Evolutionary conservation across 768 basidiomycete genomes (phyloP).

Genomic region (Termitomyces sp.): DNA sequence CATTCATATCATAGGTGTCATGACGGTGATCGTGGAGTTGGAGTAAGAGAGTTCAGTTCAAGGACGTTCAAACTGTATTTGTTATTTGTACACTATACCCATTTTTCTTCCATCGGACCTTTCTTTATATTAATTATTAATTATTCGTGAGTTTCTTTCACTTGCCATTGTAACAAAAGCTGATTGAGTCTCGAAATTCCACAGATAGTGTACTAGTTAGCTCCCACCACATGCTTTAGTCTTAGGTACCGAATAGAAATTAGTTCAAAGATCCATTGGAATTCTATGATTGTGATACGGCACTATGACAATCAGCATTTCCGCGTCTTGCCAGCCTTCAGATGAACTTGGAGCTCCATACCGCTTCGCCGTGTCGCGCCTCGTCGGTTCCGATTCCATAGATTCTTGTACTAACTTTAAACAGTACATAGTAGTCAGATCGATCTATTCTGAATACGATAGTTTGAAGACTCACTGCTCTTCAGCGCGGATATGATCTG

Average conservation of each 20-base stretch:
- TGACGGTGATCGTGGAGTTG: conserved; percentile 7
- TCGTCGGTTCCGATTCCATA: conserved; percentile 43
- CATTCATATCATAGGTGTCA: conserved; percentile 4
- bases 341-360: conserved; percentile 50
- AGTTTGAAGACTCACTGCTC: conserved; percentile 29
- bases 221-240: not conserved
- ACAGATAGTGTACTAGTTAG: conserved; percentile 15
- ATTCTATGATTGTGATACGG: not conserved
- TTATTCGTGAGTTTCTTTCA: conserved; percentile 14
- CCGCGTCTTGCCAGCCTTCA: conserved; percentile 15
- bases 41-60: not conserved
- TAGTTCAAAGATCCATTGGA: not conserved
- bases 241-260: conserved; percentile 6
- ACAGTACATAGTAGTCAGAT: conserved; percentile 10
- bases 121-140: conserved; percentile 8
- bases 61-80: conserved; percentile 8
- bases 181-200: conserved; percentile 9
- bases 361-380: conserved; percentile 43
- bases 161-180: conserved; percentile 8
- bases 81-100: conserved; percentile 14
- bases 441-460: not conserved
- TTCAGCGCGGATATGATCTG: conserved; percentile 50
- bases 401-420: conserved; percentile 41
- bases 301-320: not conserved
- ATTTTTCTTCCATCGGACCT: not conserved